A percentile compares a stretch with the other conserved stretches of the same genome.
These are phyloP conservation scores for Millerago galiae DNA, from an alignment of 805 yeast genomes.

Conservation along the genomic window DNA sequence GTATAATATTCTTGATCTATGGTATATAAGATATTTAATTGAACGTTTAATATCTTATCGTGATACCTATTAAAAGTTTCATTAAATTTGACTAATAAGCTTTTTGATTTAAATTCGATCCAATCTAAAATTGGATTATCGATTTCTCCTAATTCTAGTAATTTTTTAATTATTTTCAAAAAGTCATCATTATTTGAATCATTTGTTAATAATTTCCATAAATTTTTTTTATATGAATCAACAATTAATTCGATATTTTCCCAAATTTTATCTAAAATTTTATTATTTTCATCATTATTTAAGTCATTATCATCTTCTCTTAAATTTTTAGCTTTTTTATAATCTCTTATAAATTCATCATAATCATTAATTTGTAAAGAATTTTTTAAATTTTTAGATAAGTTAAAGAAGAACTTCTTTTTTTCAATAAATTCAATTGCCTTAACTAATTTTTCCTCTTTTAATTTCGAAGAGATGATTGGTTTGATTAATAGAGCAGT, in stretches of 20 bases:
- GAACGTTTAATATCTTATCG: slow-evolving; percentile 33
- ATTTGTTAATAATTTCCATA: slow-evolving; percentile 42
- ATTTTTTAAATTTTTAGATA: slow-evolving; percentile 43
- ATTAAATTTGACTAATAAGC: slow-evolving; percentile 32
- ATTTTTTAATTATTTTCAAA: slow-evolving; percentile 41
- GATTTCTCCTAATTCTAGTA: slow-evolving; percentile 55
- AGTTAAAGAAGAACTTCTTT: slow-evolving; percentile 47
- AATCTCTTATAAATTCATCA: slow-evolving; percentile 50
- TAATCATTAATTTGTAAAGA: slow-evolving; percentile 47
- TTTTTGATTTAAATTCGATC: slow-evolving; percentile 44
- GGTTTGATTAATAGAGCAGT: slow-evolving; percentile 55
- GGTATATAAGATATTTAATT: slow-evolving; percentile 34
- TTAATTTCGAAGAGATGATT: slow-evolving; percentile 42
- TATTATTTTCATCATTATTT: slow-evolving; percentile 17
- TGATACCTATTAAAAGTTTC: slow-evolving; percentile 37
- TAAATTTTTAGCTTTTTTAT: slow-evolving; percentile 40
- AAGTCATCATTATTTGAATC: slow-evolving; percentile 22
- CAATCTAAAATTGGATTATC: slow-evolving; percentile 63
- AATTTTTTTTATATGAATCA: slow-evolving; percentile 43
- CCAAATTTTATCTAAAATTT: slow-evolving; percentile 49
- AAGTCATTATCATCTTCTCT: slow-evolving; percentile 16
- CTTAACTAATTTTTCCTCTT: slow-evolving; percentile 41
- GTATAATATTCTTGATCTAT: slow-evolving; percentile 29
- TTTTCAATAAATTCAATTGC: slow-evolving; percentile 47
- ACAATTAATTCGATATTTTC: slow-evolving; percentile 46